phyloP scores from a whole-genome alignment of 768 basidiomycete species.

The Chlorophyllum brunneum region DNA sequence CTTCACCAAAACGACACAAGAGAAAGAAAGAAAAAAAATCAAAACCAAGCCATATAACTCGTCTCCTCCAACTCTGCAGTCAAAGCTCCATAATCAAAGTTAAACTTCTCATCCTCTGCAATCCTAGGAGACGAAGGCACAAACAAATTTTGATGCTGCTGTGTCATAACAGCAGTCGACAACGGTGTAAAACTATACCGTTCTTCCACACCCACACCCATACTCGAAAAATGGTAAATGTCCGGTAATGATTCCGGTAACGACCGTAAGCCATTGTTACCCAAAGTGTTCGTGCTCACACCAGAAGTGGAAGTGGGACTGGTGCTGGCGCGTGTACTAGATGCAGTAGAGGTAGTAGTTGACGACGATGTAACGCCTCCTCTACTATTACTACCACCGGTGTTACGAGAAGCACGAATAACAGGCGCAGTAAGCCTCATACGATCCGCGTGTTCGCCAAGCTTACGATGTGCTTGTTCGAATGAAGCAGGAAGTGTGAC shows the following conservation, averaged over 20 bases:
- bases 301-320: constrained; percentile 4
- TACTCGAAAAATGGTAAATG: constrained; percentile 41
- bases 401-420: not conserved
- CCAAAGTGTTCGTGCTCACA: constrained; percentile 10
- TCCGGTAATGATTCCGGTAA: constrained; percentile 35
- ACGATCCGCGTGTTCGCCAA: constrained; percentile 31
- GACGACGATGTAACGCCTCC: not conserved
- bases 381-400: not conserved
- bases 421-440: constrained; percentile 17
- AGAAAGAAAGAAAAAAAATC: constrained; percentile 14
- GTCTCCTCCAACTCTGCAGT: constrained; percentile 53
- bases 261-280: not conserved
- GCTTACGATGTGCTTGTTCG: constrained; percentile 27
- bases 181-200: constrained; percentile 30
- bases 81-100: constrained; percentile 61
- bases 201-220: constrained; percentile 39
- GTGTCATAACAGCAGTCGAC: constrained; percentile 7
- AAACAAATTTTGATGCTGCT: constrained; percentile 36
- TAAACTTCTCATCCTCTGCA: constrained; percentile 49
- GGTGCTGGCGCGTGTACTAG: not conserved
- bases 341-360: not conserved
- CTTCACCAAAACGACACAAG: constrained; percentile 3
- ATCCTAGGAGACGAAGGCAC: constrained; percentile 46
- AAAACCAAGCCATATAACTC: constrained; percentile 72
- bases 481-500: constrained; percentile 32